Percentiles rank a stretch among this genome's conserved stretches.
phyloP scores from a whole-genome alignment of 2,329 filamentous ascomycete genomes.

The Hansfordia pulvinata region DNA sequence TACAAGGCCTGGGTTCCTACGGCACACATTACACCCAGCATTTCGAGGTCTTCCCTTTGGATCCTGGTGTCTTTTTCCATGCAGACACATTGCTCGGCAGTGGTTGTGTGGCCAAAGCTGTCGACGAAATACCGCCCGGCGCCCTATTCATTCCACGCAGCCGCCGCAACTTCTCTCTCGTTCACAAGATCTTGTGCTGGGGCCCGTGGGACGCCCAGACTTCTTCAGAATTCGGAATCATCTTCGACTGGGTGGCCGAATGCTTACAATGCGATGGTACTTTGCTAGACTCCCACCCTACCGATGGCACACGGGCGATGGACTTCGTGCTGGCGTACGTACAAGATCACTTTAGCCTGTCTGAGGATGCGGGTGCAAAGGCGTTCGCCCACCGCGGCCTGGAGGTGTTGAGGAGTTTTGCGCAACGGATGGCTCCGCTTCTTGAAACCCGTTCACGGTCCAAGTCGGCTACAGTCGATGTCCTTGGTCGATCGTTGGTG shows the following conservation, averaged over 20 bases:
- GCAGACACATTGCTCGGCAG: conserved; percentile 43
- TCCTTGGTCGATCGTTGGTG: conserved; percentile 22
- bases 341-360: conserved; percentile 26
- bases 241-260: conserved; percentile 49
- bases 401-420: conserved; percentile 28
- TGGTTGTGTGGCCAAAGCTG: conserved; percentile 29
- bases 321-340: conserved; percentile 35
- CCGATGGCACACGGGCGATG: conserved; percentile 17
- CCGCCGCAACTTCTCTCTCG: conserved; percentile 28
- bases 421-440: conserved; percentile 18
- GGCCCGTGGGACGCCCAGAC: conserved; percentile 39
- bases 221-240: conserved; percentile 47
- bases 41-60: conserved; percentile 48
- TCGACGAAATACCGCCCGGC: conserved; percentile 15
- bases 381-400: conserved; percentile 28
- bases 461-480: too few relatives aligned
- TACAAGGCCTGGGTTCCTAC: conserved; percentile 44
- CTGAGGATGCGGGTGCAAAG: conserved; percentile 17
- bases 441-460: conserved; percentile 12
- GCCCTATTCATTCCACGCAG: conserved; percentile 17
- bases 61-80: conserved; percentile 43
- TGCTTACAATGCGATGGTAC: too few relatives aligned
- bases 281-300: conserved; percentile 21
- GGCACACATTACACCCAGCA: conserved; percentile 47
- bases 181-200: conserved; percentile 37